Conservation (phyloP, 2,329 filamentous ascomycete genomes). For the Fonsecaea erecta region DNA sequence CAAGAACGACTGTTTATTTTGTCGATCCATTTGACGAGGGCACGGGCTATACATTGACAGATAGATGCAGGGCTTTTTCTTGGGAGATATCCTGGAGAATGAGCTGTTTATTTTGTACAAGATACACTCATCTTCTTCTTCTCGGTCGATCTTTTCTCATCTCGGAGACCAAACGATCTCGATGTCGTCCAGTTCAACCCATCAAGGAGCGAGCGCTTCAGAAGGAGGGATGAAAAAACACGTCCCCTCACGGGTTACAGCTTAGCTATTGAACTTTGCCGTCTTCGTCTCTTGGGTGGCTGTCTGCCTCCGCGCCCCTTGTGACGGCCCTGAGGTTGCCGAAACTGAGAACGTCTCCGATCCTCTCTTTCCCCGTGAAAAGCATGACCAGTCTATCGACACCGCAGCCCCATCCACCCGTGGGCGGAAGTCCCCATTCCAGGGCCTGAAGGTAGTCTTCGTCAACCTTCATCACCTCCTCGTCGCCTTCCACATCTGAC, state of each 20-base stretch:
- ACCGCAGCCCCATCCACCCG: slow-evolving; percentile 94
- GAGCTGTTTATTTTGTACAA: neutral
- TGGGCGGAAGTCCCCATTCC: slow-evolving; percentile 90
- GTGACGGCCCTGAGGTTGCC: slow-evolving; percentile 71
- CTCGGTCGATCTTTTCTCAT: neutral
- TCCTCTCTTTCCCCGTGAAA: slow-evolving; percentile 76
- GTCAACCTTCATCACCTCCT: slow-evolving; percentile 62
- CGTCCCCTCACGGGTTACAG: neutral
- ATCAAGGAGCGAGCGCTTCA: neutral
- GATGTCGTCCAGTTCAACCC: neutral
- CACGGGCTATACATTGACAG: no score
- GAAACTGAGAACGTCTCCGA: slow-evolving; percentile 86
- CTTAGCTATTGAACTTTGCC: neutral
- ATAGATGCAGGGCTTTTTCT: no score
- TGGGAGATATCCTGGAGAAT: neutral
- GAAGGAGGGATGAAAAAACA: no score
- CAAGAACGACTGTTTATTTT: no score
- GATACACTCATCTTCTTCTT: neutral
- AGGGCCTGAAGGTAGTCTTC: slow-evolving; percentile 83
- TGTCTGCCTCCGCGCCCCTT: slow-evolving; percentile 31
- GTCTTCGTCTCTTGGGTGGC: neutral
- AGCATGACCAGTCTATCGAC: slow-evolving; percentile 92
- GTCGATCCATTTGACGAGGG: no score
- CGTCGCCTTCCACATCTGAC: slow-evolving; percentile 51
- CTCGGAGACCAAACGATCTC: neutral